Evolutionary conservation across 352 stramenopile species (phyloP).

Genomic region (Peronospora destructor): DNA sequence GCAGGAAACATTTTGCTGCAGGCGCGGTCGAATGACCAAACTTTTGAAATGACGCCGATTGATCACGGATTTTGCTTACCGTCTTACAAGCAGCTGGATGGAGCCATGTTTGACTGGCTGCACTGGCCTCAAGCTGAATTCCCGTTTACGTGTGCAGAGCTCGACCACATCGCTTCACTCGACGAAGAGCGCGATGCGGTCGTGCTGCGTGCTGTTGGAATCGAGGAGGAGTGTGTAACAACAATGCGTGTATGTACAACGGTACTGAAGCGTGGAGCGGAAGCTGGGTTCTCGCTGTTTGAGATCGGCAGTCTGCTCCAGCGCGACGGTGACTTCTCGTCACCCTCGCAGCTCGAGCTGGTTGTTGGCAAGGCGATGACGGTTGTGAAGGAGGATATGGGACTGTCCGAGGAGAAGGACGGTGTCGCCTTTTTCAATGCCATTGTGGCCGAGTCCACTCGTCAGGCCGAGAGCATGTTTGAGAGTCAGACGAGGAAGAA

Average conservation of each 20-base stretch:
- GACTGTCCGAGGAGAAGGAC: conserved; percentile 31
- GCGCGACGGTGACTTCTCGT: conserved; percentile 71
- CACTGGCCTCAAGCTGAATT: conserved; percentile 85
- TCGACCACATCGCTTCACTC: conserved; percentile 71
- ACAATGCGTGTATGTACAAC: conserved; percentile 78
- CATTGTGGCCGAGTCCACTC: conserved; percentile 45
- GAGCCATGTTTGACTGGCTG: conserved; percentile 83
- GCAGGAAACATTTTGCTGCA: conserved; percentile 81
- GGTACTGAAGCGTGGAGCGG: conserved; percentile 67
- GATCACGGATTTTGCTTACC: conserved; percentile 86
- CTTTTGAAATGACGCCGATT: conserved; percentile 81
- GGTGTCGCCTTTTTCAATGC: conserved; percentile 40
- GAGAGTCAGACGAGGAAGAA: conserved; percentile 73
- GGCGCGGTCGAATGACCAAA: conserved; percentile 43
- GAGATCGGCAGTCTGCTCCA: conserved; percentile 79
- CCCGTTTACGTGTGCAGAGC: conserved; percentile 69
- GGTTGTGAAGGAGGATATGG: conserved; percentile 27
- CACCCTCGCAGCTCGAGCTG: conserved; percentile 70
- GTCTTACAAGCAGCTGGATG: conserved; percentile 74
- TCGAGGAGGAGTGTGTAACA: conserved; percentile 76
- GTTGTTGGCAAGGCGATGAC: conserved; percentile 42
- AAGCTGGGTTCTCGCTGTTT: conserved; percentile 76
- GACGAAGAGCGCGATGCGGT: conserved; percentile 48
- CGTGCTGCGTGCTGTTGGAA: conserved; percentile 56
- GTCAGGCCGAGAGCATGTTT: conserved; percentile 41